Base-by-base conservation (phyloP, 169 alveolate species). In the Amoebophrya sp. region DNA sequence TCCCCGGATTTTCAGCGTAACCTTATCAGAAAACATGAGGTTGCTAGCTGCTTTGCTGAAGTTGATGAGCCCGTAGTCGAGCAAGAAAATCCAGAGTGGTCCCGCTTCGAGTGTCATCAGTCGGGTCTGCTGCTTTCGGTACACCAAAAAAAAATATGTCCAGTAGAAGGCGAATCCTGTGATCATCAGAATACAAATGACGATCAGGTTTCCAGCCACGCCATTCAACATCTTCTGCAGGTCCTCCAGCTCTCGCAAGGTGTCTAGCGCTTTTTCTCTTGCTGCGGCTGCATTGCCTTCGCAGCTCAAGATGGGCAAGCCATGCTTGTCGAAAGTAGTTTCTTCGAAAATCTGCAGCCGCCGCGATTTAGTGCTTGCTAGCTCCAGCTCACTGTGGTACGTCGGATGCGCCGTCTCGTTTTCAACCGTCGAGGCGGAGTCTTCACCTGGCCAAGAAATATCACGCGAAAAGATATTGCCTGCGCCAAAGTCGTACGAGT, bases 31-130 rank as follows among this genome's bases (percentile, higher is more conserved):
- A 18, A 77, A 77, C 32, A 77, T 3, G 18, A 77, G 18, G 18
- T 32, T 23, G 40, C 89, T 77, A 23, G 89, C 23, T 7, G 10
- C 39, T 23, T 32, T 77, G 23, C 90, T 88, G 40, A 88, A 88
- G 40, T 40, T 40, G 40, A 88, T 88, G 54, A 88, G 40, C 32
- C 90, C 90, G 40, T 33, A 88, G 47, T 88, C 90, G 41, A 88
- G 40, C 23, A 88, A 1, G 47, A 88, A 88, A 23, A 40, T 88
- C 90, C 90, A 88, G 40, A 88, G 35, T 14, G 90, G 90, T 35
- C 40, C 35, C 35, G 90, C 53, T 38, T 88, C 90, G 40, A 88
- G 90, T 1, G 32, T 33, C 54, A 12, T n/a, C 40, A 88, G 7
- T 32, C 90, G 90, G 90, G 32, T 18, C 2, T 38, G 40, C 90